Conservation (phyloP, 306 rosid species). For the Hippophae rhamnoides region DNA sequence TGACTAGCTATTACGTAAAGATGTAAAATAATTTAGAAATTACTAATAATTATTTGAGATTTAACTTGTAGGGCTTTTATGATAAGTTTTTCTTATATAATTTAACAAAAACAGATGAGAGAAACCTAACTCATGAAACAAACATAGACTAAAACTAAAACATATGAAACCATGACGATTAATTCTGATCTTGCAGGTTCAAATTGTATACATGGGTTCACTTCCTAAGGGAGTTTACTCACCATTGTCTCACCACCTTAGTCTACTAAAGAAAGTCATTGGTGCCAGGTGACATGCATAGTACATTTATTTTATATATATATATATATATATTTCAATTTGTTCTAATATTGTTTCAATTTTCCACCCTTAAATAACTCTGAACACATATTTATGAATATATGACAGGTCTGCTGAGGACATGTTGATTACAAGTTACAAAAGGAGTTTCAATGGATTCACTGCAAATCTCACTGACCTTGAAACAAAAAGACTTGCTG, state of each 20-base stretch:
- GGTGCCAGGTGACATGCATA: neutral
- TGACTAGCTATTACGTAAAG: no score
- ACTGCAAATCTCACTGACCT: constrained; percentile 15
- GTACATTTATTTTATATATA: neutral
- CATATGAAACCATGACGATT: no score
- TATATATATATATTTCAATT: neutral
- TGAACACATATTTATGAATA: no score
- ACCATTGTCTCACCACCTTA: constrained; percentile 7
- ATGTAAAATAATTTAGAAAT: no score
- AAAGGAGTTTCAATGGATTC: constrained; percentile 32
- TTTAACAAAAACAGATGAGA: no score
- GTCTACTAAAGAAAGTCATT: constrained; percentile 1
- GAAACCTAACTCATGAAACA: no score
- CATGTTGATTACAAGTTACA: constrained; percentile 18
- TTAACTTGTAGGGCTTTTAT: no score
- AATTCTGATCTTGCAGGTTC: neutral
- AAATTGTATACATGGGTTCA: constrained; percentile 25
- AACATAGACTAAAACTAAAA: no score
- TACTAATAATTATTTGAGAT: no score
- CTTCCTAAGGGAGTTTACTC: constrained; percentile 4
- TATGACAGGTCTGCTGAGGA: neutral
- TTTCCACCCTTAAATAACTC: no score
- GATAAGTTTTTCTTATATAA: no score
- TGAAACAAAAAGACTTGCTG: constrained; percentile 13
- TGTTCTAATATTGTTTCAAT: no score